Percentiles rank a stretch among this genome's conserved stretches.
Conservation (phyloP, 768 basidiomycete genomes). For the Daedalea quercina region DNA sequence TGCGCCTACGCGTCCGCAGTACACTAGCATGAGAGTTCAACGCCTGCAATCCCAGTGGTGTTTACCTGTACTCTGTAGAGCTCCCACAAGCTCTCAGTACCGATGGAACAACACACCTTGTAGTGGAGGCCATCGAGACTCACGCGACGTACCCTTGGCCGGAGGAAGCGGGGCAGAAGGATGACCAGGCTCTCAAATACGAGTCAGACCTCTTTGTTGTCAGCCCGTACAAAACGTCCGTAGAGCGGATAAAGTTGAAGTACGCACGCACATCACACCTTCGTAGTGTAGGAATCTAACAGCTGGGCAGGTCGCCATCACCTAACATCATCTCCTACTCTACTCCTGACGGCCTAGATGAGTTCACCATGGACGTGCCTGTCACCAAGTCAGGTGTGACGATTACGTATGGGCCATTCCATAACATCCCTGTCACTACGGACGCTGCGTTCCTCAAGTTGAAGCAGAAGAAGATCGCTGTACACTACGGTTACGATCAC, state of each 20-base stretch:
- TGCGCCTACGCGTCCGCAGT: slow-evolving; percentile 27
- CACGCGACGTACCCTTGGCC: slow-evolving; percentile 79
- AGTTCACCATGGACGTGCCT: slow-evolving; percentile 51
- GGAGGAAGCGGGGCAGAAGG: slow-evolving; percentile 60
- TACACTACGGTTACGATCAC: slow-evolving; percentile 81
- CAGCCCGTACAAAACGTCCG: slow-evolving; percentile 74
- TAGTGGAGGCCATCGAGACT: slow-evolving; percentile 72
- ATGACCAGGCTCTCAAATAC: slow-evolving; percentile 77
- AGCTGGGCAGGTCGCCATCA: slow-evolving; percentile 48
- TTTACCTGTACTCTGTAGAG: slow-evolving; percentile 52
- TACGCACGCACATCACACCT: slow-evolving; percentile 29
- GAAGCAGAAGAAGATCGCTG: slow-evolving; percentile 56
- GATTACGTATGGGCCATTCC: slow-evolving; percentile 86
- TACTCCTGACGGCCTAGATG: slow-evolving; percentile 52
- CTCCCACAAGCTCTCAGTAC: slow-evolving; percentile 54
- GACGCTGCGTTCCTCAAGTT: slow-evolving; percentile 46
- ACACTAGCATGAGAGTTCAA: background rate
- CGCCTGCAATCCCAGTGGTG: slow-evolving; percentile 20
- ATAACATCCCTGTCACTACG: slow-evolving; percentile 61
- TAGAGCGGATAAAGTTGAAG: slow-evolving; percentile 87
- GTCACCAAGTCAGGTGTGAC: slow-evolving; percentile 73
- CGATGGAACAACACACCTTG: slow-evolving; percentile 64
- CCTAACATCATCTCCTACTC: slow-evolving; percentile 70
- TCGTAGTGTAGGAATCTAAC: background rate
- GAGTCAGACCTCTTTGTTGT: slow-evolving; percentile 70